Evolutionary conservation across 768 basidiomycete species (phyloP), one percentile per base, ranked within the genome.

Genomic region (Suillus subalutaceus): DNA sequence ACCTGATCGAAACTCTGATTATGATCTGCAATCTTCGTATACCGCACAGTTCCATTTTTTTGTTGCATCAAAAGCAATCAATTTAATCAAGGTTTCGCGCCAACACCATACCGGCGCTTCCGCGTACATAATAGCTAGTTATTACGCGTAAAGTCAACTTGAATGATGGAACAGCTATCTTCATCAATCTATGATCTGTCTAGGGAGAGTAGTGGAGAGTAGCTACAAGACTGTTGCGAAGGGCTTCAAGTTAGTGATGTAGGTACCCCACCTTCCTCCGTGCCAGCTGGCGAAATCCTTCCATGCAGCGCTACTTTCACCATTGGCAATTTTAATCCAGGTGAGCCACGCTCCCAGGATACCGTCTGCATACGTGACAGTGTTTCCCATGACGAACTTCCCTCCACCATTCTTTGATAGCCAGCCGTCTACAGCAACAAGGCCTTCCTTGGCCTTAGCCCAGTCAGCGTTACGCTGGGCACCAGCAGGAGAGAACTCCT

Each of bases 211-310:
- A 20, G 7, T 44, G 9, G 20, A 65, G 4, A 12, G 30, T 30
- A 50, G 3, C 8, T 65, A 62, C 52, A 41, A n/a, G 43, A 76
- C 64, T 38, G 62, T n/a, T 35, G 77, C 75, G 56, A 79, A 82
- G 58, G 74, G 71, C 53, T 77, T 69, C 48, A 83, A 68, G n/a
- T 67, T 66, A 20, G 72, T 69, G 53, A 79, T 40, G 50, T 80
- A 71, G 30, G 69, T 72, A 12, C 67, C 77, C 83, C 83, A 83
- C 52, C 75, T 68, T 16, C 82, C 82, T 8, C 68, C 71, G 57
- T 84, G 72, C 80, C 80, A 83, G 9, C 67, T 68, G 48, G 71
- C 65, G 1, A 81, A 67, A 8, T 74, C 73, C 48, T 70, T 68
- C 82, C 81, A 83, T 62, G 69, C 67, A 46, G 72, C 67, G 30